A percentile compares a stretch with the other conserved stretches of the same genome.
phyloP scores from a whole-genome alignment of 2,329 filamentous ascomycete species.

The Fusarium sp. region DNA sequence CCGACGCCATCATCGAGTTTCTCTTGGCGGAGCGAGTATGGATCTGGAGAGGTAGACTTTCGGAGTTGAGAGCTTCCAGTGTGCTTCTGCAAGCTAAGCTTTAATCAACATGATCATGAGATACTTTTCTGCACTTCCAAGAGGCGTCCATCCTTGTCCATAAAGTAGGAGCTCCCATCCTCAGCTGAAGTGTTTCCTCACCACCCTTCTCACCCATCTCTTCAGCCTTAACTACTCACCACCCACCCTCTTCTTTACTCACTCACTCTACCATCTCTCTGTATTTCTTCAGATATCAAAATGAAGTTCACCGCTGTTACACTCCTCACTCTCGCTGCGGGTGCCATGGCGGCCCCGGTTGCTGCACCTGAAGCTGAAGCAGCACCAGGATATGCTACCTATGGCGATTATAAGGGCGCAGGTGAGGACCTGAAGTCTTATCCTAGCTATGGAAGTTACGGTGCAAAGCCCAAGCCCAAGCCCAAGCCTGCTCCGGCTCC shows the following conservation, averaged over 20 bases:
- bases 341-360: slow-evolving; percentile 39
- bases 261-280: not conserved
- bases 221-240: not conserved
- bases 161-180: slow-evolving; percentile 24
- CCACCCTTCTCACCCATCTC: slow-evolving; percentile 6
- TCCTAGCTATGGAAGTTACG: not conserved
- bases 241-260: not conserved
- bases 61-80: not conserved
- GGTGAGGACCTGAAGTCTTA: not conserved
- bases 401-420: not conserved
- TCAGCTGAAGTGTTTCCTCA: not conserved
- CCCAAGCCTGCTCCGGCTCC: slow-evolving; percentile 5
- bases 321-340: slow-evolving; percentile 39
- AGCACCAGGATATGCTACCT: not conserved
- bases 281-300: slow-evolving; percentile 1
- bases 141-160: not conserved
- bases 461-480: not conserved
- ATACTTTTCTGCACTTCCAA: not conserved
- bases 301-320: slow-evolving; percentile 46
- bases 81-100: not conserved
- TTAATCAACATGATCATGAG: not conserved
- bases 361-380: slow-evolving; percentile 20
- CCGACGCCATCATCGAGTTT: slow-evolving; percentile 9
- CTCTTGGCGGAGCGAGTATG: not conserved
- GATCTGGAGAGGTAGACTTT: not conserved